Evolutionary conservation across 1,139 yeast species (phyloP).

Genomic region (Diutina pseudorugosa): DNA sequence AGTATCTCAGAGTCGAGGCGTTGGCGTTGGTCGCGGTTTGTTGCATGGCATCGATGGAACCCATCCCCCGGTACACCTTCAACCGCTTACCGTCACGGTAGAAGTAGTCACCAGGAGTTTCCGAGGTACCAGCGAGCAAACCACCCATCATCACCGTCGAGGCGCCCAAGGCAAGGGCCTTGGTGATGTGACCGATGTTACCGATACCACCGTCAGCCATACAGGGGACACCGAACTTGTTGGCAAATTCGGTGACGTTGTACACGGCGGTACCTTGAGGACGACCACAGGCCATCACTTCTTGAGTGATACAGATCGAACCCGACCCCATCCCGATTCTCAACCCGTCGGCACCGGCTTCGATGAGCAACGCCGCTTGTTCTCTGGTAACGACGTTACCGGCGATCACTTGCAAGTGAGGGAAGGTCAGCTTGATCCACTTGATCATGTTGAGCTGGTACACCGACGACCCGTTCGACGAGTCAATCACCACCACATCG

Average conservation of each 20-base stretch:
- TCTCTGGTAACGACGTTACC: slow-evolving; percentile 99
- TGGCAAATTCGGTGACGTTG: slow-evolving; percentile 79
- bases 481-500: slow-evolving; percentile 91
- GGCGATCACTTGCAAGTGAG: slow-evolving; percentile 80
- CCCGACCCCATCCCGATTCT: slow-evolving; percentile 99
- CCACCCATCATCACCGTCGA: slow-evolving; percentile 99
- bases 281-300: slow-evolving; percentile 99
- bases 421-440: slow-evolving; percentile 76
- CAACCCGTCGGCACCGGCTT: slow-evolving; percentile 95
- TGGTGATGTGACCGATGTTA: slow-evolving; percentile 96
- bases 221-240: slow-evolving; percentile 86
- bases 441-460: slow-evolving; percentile 90
- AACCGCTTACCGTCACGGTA: slow-evolving; percentile 97
- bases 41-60: slow-evolving; percentile 98
- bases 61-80: slow-evolving; percentile 98
- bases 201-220: slow-evolving; percentile 99
- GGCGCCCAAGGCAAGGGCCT: slow-evolving; percentile 95
- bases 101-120: slow-evolving; percentile 97
- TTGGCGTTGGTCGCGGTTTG: slow-evolving; percentile 79
- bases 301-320: slow-evolving; percentile 97
- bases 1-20: slow-evolving; percentile 96
- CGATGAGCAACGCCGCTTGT: slow-evolving; percentile 92
- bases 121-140: slow-evolving; percentile 95
- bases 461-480: slow-evolving; percentile 94
- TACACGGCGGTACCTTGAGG: slow-evolving; percentile 98